phyloP scores from a whole-genome alignment of 2,329 filamentous ascomycete genomes.

The Fusarium haematococcum region DNA sequence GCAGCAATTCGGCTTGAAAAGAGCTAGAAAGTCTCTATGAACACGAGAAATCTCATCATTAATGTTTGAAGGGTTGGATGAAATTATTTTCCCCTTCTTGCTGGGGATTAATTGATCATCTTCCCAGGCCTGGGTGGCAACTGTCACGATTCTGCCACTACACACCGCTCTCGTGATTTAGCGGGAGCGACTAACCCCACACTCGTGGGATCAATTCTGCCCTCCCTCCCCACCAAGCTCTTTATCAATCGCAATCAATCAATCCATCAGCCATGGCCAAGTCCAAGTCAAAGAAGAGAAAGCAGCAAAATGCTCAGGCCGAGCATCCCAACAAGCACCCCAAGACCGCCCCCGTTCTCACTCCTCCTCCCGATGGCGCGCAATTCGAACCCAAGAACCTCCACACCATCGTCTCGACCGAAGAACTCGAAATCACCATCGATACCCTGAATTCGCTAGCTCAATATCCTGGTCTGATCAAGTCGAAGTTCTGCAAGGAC shows the following conservation, averaged over 20 bases:
- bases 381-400: conserved; percentile 61
- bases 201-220: not conserved
- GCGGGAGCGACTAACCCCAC: not conserved
- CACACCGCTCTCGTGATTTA: not conserved
- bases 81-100: not conserved
- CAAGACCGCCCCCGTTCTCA: conserved; percentile 51
- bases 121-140: not conserved
- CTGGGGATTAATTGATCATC: not conserved
- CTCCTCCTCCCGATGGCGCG: conserved; percentile 51
- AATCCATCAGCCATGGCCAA: conserved; percentile 53
- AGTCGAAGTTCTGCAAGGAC: conserved; percentile 75
- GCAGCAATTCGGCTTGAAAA: not conserved
- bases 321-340: conserved; percentile 52
- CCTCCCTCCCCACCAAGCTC: not conserved
- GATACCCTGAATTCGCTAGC: conserved; percentile 72
- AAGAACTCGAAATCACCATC: conserved; percentile 75
- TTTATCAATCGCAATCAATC: not conserved
- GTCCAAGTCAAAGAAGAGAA: conserved; percentile 60
- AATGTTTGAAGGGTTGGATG: not conserved
- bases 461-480: conserved; percentile 71
- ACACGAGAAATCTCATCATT: accelerated
- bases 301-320: conserved; percentile 51
- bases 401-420: conserved; percentile 66
- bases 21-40: not conserved
- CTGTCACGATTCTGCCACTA: not conserved